A percentile compares a stretch with the other conserved stretches of the same genome.
These are phyloP conservation scores for Paraleonurus japonicus DNA, from an alignment of 257 asterid species.

Conservation along the genomic window DNA sequence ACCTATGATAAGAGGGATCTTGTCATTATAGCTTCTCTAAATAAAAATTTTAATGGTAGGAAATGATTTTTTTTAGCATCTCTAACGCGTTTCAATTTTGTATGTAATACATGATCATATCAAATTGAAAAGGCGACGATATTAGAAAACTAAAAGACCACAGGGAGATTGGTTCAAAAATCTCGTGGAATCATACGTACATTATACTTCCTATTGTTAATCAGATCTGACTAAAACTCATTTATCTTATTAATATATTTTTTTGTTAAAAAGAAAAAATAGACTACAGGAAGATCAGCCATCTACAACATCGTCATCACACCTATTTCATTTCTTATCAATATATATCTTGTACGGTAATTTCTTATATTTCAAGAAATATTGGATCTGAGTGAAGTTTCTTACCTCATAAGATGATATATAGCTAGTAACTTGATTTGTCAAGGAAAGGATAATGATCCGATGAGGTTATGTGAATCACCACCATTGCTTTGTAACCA, in stretches of 20 bases:
- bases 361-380: not conserved
- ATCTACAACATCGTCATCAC: not conserved
- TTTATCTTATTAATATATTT: too few relatives aligned
- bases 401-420: conserved; percentile 54
- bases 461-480: conserved; percentile 48
- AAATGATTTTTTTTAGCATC: too few relatives aligned
- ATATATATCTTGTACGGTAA: not conserved
- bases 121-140: too few relatives aligned
- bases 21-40: too few relatives aligned
- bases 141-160: not conserved
- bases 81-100: too few relatives aligned
- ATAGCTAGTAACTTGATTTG: conserved; percentile 42
- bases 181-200: too few relatives aligned
- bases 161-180: too few relatives aligned
- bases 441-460: conserved; percentile 54
- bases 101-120: too few relatives aligned
- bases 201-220: too few relatives aligned
- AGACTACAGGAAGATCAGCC: not conserved
- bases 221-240: too few relatives aligned
- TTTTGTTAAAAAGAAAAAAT: not conserved
- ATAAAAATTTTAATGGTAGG: too few relatives aligned
- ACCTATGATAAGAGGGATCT: too few relatives aligned
- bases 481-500: conserved; percentile 57
- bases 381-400: not conserved
- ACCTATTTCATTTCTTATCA: not conserved